Percentiles rank a stretch among this genome's conserved stretches.
Evolutionary conservation across 2,329 filamentous ascomycete genomes (phyloP).

Genomic region (Huntiella moniliformis): DNA sequence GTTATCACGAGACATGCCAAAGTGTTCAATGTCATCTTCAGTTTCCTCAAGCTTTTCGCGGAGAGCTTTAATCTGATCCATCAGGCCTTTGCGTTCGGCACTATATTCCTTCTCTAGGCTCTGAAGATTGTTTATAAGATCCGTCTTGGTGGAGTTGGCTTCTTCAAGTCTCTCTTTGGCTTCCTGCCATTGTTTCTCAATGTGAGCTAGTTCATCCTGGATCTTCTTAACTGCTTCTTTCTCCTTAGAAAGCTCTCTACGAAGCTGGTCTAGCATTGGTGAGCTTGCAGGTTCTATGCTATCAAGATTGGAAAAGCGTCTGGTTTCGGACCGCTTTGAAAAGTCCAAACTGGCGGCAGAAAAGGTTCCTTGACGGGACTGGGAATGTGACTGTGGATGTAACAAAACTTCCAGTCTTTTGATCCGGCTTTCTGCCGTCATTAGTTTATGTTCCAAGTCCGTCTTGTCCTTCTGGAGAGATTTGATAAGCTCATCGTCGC

Average conservation of each 20-base stretch:
- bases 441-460: conserved; percentile 53
- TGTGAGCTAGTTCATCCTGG: conserved; percentile 48
- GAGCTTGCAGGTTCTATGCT: background rate
- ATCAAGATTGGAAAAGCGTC: conserved; percentile 20
- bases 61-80: conserved; percentile 58
- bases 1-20: conserved; percentile 66
- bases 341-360: conserved; percentile 20
- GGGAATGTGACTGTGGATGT: conserved; percentile 54
- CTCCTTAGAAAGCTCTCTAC: conserved; percentile 59
- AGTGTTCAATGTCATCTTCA: conserved; percentile 79
- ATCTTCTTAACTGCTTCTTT: conserved; percentile 47
- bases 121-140: conserved; percentile 88
- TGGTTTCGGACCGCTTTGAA: conserved; percentile 26
- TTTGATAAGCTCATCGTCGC: conserved; percentile 65
- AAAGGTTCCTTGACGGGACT: conserved; percentile 26
- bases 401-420: conserved; percentile 80
- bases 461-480: conserved; percentile 69
- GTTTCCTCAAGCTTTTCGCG: conserved; percentile 68
- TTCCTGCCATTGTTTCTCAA: conserved; percentile 13
- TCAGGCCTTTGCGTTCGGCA: conserved; percentile 64
- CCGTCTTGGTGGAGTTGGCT: conserved; percentile 77
- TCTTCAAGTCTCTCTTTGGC: conserved; percentile 47
- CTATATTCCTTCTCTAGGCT: conserved; percentile 76
- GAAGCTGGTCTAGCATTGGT: conserved; percentile 31
- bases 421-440: conserved; percentile 74